Evolutionary conservation across 306 rosid genomes (phyloP).

Genomic region (Pueraria montana): DNA sequence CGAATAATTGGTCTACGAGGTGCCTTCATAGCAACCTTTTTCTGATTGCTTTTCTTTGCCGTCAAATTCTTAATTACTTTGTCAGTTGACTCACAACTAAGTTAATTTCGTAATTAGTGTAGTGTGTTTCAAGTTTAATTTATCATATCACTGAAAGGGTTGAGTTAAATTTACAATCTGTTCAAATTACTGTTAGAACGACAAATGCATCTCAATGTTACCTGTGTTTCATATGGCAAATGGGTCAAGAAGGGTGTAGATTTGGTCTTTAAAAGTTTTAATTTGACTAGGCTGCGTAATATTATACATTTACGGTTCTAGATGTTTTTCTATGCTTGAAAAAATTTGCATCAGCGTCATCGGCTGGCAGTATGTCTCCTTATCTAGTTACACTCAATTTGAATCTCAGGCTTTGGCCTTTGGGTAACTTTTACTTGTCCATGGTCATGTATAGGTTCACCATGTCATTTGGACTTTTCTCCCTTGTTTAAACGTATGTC

Average conservation of each 20-base stretch:
- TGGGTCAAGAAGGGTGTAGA: not conserved
- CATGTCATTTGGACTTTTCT: not conserved
- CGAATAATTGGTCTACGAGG: not conserved
- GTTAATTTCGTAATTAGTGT: not conserved
- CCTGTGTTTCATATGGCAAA: not conserved
- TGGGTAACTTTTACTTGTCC: not conserved
- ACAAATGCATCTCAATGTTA: not conserved
- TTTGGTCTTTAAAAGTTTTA: not conserved
- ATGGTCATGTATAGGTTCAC: too few species aligned
- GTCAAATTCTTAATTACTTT: not conserved
- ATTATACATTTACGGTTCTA: not conserved
- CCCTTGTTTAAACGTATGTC: not conserved
- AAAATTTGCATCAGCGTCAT: not conserved
- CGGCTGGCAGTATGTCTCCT: not conserved
- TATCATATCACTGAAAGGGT: not conserved
- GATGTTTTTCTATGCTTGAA: not conserved
- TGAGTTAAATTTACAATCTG: not conserved
- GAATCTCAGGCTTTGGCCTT: not conserved
- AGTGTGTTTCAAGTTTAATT: not conserved
- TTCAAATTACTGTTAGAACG: not conserved
- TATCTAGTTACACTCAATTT: not conserved
- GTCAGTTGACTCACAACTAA: not conserved
- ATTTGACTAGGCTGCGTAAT: not conserved
- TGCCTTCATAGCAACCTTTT: not conserved
- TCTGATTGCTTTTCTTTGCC: not conserved